Percentiles rank a stretch among this genome's conserved stretches.
phyloP scores from a whole-genome alignment of 2,329 filamentous ascomycete species.

The Berkeleyomyces rouxiae region DNA sequence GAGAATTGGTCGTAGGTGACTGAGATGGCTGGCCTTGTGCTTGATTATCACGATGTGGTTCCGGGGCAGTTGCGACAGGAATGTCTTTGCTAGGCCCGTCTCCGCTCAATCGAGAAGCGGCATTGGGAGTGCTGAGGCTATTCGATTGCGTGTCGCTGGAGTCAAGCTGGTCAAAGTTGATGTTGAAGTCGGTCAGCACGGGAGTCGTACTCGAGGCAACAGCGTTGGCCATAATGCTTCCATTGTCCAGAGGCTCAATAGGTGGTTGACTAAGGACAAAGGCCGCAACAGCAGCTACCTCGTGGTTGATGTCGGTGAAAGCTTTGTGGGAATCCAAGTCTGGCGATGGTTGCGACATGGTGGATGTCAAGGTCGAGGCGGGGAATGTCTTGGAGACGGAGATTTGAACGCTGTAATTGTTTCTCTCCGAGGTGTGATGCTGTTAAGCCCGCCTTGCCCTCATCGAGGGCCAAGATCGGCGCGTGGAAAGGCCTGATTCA shows the following conservation, averaged over 20 bases:
- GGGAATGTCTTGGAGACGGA: background rate
- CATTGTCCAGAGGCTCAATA: background rate
- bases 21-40: conserved; percentile 25
- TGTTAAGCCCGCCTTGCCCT: background rate
- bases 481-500: background rate
- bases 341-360: background rate
- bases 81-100: background rate
- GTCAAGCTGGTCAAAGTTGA: background rate
- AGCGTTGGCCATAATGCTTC: background rate
- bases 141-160: background rate
- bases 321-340: conserved; percentile 6
- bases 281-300: conserved; percentile 15
- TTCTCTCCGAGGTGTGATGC: background rate
- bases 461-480: background rate
- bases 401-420: background rate
- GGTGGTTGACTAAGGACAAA: background rate
- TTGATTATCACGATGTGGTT: conserved; percentile 23
- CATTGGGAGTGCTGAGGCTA: background rate
- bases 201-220: background rate
- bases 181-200: background rate
- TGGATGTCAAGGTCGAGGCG: background rate
- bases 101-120: background rate
- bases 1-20: conserved; percentile 28
- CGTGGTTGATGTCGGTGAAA: conserved; percentile 10
- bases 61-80: background rate